phyloP scores from a whole-genome alignment of 2,329 filamentous ascomycete genomes.

The Calonectria pseudoreteaudii region DNA sequence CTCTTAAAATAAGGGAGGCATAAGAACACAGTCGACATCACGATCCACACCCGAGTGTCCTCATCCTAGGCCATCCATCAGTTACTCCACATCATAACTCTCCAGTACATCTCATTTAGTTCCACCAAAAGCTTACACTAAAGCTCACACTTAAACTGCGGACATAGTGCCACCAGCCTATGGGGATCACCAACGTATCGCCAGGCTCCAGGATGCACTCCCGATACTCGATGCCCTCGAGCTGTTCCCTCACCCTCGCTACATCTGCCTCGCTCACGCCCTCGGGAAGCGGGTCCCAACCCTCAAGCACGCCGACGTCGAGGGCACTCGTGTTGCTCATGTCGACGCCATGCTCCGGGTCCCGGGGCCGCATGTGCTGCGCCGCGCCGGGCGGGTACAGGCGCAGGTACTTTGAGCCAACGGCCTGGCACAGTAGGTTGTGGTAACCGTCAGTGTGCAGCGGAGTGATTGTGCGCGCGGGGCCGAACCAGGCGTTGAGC shows the following conservation, averaged over 20 bases:
- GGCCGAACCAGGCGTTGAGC: conserved; percentile 94
- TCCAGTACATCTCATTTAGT: conserved; percentile 49
- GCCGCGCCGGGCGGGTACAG: conserved; percentile 80
- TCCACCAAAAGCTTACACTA: conserved; percentile 98
- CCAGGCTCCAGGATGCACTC: conserved; percentile 86
- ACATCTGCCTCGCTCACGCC: conserved; percentile 47
- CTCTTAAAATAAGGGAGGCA: not conserved
- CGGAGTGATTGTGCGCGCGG: conserved; percentile 87
- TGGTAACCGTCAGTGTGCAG: conserved; percentile 95
- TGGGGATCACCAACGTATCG: conserved; percentile 88
- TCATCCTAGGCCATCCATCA: not conserved
- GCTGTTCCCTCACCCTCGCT: conserved; percentile 56
- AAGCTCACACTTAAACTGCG: conserved; percentile 87
- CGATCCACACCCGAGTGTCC: not conserved
- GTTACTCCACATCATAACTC: not conserved
- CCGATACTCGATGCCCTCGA: conserved; percentile 72
- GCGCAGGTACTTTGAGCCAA: conserved; percentile 91
- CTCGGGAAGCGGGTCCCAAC: conserved; percentile 60
- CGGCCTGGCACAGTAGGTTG: conserved; percentile 90
- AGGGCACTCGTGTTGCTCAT: conserved; percentile 92
- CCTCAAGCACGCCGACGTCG: conserved; percentile 79
- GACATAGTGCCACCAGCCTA: conserved; percentile 99
- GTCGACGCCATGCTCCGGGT: conserved; percentile 77
- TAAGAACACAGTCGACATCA: not conserved
- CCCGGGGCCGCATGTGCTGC: conserved; percentile 69